Evolutionary conservation across 1,139 yeast genomes (phyloP), one percentile per base, ranked within the genome.

Genomic region (Pichia sp.): DNA sequence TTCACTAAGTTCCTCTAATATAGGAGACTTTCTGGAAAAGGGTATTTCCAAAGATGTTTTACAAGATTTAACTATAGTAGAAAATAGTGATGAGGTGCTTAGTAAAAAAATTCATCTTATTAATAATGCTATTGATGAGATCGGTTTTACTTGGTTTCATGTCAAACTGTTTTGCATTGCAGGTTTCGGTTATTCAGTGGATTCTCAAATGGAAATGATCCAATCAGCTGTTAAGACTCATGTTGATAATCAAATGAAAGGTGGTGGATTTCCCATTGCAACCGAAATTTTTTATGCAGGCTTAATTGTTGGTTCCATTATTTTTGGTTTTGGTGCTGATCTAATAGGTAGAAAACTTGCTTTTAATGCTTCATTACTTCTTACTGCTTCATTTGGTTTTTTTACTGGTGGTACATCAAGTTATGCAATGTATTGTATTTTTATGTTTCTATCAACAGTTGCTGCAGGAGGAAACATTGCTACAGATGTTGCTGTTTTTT

Each of bases 111-210:
- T 60, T 37, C 45, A 46, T 26, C 42, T 59, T 22, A 51, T 75
- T 42, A 73, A 74, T 55, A 59, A 71, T 45, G 77, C 77, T 9
- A 61, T 74, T 28, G 78, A 74, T 53, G 76, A 74, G 49, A 71
- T 74, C 25, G 79, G 79, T 0, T 70, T 74, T 58, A 73, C 78
- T 4, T 63, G 70, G 70, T 70, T 68, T 52, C 78, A 73, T 48
- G 58, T 65, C 35, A 68, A 69, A 49, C 58, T 71, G 35, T 68
- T 74, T 54, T 67, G 59, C 53, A 57, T 76, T 32, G 75, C 74
- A 49, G 85, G 85, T 20, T 72, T 78, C 71, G 86, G 86, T 16
- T 80, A 80, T 55, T 74, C 80, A 6, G 79, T 76, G 26, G 85
- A 80, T 57, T 76, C 82, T 20, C 78, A 78, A 57, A 64, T 80